Conservation (phyloP, 176 grass and related monocot genomes). For the Aegilops bicornis region DNA sequence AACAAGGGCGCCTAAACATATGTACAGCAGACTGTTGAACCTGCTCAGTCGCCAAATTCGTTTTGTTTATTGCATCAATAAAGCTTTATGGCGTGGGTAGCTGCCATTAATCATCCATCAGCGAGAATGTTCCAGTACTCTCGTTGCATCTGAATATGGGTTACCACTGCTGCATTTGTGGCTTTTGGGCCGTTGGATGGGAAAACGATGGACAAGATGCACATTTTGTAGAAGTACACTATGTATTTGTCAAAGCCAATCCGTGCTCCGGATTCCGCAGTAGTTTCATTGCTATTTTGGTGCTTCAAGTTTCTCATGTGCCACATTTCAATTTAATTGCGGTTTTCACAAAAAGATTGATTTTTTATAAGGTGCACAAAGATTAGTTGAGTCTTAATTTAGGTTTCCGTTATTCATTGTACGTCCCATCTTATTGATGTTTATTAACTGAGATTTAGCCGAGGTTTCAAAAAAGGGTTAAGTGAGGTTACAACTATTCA, state of each 20-base stretch:
- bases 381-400: no score
- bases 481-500: no score
- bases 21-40: conserved; percentile 39
- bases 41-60: neutral
- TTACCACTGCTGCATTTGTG: neutral
- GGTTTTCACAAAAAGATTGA: no score
- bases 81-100: neutral
- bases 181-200: neutral
- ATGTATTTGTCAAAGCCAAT: neutral
- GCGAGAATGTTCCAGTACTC: no score
- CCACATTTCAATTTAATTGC: neutral
- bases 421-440: no score
- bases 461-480: no score
- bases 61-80: conserved; percentile 27
- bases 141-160: neutral
- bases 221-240: neutral
- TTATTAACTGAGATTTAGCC: no score
- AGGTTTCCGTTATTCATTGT: no score
- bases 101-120: neutral
- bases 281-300: neutral
- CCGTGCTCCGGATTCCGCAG: neutral
- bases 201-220: neutral
- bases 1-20: neutral
- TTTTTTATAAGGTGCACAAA: no score
- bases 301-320: neutral